Percentiles rank a stretch among this genome's conserved stretches.
Evolutionary conservation across 139 green algal species (phyloP).

Genomic region (Axilococcus clingmanii): DNA sequence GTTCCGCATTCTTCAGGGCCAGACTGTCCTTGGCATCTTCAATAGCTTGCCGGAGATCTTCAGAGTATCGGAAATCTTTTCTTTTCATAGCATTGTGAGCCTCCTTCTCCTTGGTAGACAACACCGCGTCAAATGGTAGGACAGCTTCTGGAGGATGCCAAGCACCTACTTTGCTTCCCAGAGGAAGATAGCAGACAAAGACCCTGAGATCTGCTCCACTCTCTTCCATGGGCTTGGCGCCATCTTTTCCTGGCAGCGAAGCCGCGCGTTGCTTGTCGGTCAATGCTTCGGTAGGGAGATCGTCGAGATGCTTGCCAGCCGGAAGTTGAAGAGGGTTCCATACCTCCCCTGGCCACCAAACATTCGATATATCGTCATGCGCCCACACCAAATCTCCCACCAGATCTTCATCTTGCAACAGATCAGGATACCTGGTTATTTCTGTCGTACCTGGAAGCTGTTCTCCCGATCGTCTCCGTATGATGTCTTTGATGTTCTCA

Average conservation of each 20-base stretch:
- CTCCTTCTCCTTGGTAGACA: conserved; percentile 17
- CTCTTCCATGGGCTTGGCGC: background rate
- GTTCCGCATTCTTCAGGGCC: conserved; percentile 13
- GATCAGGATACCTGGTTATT: conserved; percentile 15
- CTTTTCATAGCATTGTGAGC: conserved; percentile 13
- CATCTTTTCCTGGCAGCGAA: conserved; percentile 8
- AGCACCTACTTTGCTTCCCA: conserved; percentile 1
- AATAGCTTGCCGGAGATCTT: conserved; percentile 17
- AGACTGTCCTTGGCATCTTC: conserved; percentile 25
- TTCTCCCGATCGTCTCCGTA: background rate
- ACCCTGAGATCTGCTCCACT: conserved; percentile 1
- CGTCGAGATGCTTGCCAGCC: conserved; percentile 1
- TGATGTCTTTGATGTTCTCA: conserved; percentile 13
- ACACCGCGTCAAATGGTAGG: conserved; percentile 24
- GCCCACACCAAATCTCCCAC: conserved; percentile 44
- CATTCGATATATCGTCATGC: conserved; percentile 7
- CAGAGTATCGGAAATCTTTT: conserved; percentile 17
- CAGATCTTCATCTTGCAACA: conserved; percentile 30
- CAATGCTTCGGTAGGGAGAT: conserved; percentile 26
- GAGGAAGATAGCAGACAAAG: conserved; percentile 20
- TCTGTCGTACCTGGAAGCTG: background rate
- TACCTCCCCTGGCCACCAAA: conserved; percentile 52
- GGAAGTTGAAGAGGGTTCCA: conserved; percentile 39
- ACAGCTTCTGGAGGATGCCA: conserved; percentile 29
- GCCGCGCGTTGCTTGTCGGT: conserved; percentile 9